Base-by-base conservation (phyloP, 1,284 basidiomycete genomes). In the Ustilago bromivora region DNA sequence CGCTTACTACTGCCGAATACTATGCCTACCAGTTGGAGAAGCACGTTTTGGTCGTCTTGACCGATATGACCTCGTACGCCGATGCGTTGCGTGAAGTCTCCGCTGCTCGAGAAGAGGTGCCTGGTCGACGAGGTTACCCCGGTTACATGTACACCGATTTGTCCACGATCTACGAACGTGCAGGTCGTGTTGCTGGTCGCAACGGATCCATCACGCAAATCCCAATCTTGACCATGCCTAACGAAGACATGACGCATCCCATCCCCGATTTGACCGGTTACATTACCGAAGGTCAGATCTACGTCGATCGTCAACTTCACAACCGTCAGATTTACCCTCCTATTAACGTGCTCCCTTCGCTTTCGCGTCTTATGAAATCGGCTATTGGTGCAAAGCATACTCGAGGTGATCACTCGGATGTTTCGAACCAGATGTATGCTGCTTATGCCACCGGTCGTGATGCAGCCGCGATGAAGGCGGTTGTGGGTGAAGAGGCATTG, bases 201-300 rank as follows among this genome's bases (percentile, higher is more conserved):
- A 98, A 98, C 88, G 97, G 97, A 56, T 98, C 96, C 53, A 99
- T 99, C 89, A 99, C 97, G 57, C 97, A 99, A 89, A 98, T 99
- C 87, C 97, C 97, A 66, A 99, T 99, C 85, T 90, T 99, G 77
- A 99, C 97, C 71, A 99, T 99, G 97, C 97, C 97, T 38, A 99
- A 99, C 89, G 97, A 99, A 88, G 79, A 99, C 90, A 99, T 99
- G 87, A 99, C 97, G 51, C 97, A 99, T 88, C 97, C 97, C 66
- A 99, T 99, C 88, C 97, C 96, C 82, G 97, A 99, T 91, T 90
- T 99, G 88, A 99, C 85, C 49, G 97, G 97, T 61, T 99, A 99
- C 89, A 99, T 99, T 87, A 98, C 96, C 52, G 89, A 98, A 89
- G 97, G 97, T 60, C 97, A 99, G 89, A 98, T 99, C 88, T 98